These are phyloP conservation scores for Hymenoscyphus salicellus DNA, from an alignment of 2,329 filamentous ascomycete genomes.

Conservation along the genomic window DNA sequence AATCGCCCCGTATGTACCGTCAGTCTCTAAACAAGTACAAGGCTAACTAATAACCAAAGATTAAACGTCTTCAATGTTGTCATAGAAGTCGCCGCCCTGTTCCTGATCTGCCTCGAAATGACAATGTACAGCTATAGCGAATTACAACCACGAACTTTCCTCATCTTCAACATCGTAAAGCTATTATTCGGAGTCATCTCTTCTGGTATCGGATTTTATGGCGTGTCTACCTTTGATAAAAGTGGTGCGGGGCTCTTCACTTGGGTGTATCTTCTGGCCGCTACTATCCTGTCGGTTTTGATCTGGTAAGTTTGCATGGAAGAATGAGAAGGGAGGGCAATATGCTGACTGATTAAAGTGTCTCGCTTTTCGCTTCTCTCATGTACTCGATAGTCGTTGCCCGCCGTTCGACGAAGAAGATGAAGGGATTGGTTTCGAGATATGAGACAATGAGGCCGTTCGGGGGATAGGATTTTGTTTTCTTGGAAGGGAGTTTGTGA, in stretches of 20 bases:
- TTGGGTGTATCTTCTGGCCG: background rate
- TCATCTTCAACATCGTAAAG: slow-evolving; percentile 1
- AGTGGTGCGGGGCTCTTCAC: background rate
- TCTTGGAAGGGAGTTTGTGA: too few relatives aligned
- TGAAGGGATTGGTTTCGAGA: too few relatives aligned
- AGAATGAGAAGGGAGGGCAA: too few relatives aligned
- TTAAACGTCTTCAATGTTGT: slow-evolving; percentile 6
- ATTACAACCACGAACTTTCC: background rate
- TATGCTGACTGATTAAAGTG: too few relatives aligned
- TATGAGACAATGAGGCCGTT: too few relatives aligned
- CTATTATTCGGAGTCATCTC: background rate
- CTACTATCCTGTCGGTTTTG: background rate
- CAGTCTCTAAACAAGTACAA: background rate
- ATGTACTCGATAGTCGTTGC: too few relatives aligned
- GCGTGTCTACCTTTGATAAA: background rate
- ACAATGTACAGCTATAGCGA: background rate
- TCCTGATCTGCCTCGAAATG: slow-evolving; percentile 9
- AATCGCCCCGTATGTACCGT: background rate
- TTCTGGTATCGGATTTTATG: background rate
- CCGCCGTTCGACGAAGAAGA: too few relatives aligned
- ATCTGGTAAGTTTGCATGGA: background rate
- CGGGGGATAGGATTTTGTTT: too few relatives aligned
- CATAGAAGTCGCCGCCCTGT: background rate
- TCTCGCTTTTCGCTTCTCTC: too few relatives aligned
- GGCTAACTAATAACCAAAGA: background rate